A percentile compares a stretch with the other conserved stretches of the same genome.
Evolutionary conservation across 225 moss, liverwort and hornwort genomes (phyloP).

Genomic region (Physcomitrium patens): DNA sequence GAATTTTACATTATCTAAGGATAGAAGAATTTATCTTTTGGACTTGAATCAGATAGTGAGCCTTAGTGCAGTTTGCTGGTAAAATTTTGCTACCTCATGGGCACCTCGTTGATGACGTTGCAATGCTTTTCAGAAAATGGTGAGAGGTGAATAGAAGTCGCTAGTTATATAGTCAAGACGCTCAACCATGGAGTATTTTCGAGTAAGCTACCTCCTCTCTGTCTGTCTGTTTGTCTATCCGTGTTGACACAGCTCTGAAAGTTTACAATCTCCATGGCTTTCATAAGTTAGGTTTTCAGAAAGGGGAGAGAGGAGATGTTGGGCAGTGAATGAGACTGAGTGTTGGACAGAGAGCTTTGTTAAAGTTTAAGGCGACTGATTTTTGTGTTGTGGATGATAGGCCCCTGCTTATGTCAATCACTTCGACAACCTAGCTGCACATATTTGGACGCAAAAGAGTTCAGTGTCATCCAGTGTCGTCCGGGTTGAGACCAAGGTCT

Average conservation of each 20-base stretch:
- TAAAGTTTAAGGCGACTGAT: background rate
- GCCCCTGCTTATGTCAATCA: slow-evolving; percentile 30
- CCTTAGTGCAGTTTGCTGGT: too few relatives aligned
- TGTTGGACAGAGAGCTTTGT: background rate
- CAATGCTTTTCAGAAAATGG: slow-evolving; percentile 21
- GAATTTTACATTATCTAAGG: background rate
- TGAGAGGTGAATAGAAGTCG: slow-evolving; percentile 13
- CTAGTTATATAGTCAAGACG: slow-evolving; percentile 4
- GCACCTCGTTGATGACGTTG: background rate
- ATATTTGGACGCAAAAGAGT: slow-evolving; percentile 31
- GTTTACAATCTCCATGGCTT: background rate
- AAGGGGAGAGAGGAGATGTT: background rate
- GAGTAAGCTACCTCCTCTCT: slow-evolving; percentile 31
- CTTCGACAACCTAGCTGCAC: slow-evolving; percentile 17
- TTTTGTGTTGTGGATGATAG: slow-evolving; percentile 16
- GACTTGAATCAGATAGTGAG: too few relatives aligned
- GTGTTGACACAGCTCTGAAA: background rate
- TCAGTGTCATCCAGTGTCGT: slow-evolving; percentile 38
- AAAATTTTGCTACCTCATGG: background rate
- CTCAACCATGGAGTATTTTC: slow-evolving; percentile 35
- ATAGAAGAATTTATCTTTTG: background rate
- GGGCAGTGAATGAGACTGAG: background rate
- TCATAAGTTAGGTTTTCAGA: slow-evolving; percentile 26
- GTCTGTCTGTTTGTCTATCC: background rate
- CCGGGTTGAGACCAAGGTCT: slow-evolving; percentile 43